These are phyloP conservation scores for Ustilago loliicola DNA, from an alignment of 1,284 basidiomycete genomes.

Conservation along the genomic window DNA sequence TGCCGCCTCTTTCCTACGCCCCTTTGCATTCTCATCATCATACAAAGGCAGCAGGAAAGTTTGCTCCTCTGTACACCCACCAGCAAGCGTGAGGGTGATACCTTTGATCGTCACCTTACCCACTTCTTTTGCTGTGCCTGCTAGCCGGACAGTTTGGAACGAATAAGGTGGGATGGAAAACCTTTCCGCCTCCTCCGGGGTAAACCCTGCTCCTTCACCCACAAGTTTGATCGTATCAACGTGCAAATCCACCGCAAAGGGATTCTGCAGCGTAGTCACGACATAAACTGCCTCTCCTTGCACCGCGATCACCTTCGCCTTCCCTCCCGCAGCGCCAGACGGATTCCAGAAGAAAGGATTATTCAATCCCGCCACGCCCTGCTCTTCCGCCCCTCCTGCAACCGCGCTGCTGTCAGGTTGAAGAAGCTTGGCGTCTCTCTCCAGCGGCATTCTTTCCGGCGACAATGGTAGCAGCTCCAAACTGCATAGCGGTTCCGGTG, in stretches of 20 bases:
- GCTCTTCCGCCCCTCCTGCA: constrained; percentile 8
- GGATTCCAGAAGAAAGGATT: constrained; percentile 59
- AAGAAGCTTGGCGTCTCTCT: constrained; percentile 74
- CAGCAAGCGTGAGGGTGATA: constrained; percentile 81
- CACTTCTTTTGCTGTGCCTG: constrained; percentile 77
- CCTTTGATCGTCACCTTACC: constrained; percentile 83
- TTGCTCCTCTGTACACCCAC: constrained; percentile 75
- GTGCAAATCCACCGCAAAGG: constrained; percentile 90
- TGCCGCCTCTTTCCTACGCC: constrained; percentile 75
- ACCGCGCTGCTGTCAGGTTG: background rate
- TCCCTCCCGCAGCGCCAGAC: constrained; percentile 1
- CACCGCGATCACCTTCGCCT: constrained; percentile 78
- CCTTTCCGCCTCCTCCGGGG: constrained; percentile 73
- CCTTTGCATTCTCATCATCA: constrained; percentile 80
- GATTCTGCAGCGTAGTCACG: constrained; percentile 86
- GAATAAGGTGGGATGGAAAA: constrained; percentile 81
- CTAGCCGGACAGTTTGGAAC: constrained; percentile 80
- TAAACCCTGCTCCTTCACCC: constrained; percentile 82
- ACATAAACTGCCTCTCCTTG: constrained; percentile 87
- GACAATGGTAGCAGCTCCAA: constrained; percentile 84
- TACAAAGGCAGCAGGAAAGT: constrained; percentile 83
- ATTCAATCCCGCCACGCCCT: constrained; percentile 37
- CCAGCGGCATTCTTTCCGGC: constrained; percentile 78
- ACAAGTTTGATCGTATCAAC: constrained; percentile 83
- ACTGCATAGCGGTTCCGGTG: constrained; percentile 78